These are phyloP conservation scores for Cronartium quercuum DNA, from an alignment of 1,284 basidiomycete species.

Conservation along the genomic window DNA sequence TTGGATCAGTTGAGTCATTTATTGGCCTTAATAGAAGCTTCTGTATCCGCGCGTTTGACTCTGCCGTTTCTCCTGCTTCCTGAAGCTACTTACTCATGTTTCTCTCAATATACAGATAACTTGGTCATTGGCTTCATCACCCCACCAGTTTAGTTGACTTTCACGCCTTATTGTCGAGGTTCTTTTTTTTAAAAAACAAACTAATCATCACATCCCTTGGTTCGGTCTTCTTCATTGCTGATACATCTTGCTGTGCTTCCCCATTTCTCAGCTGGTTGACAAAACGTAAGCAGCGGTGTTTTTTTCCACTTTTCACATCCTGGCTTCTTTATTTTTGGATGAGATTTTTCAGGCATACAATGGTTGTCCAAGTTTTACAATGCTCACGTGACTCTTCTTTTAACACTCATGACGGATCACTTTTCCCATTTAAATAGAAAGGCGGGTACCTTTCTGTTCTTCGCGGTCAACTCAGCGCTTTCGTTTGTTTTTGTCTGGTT, in stretches of 20 bases:
- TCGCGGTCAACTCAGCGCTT: slow-evolving; percentile 34
- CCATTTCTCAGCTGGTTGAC: slow-evolving; percentile 8
- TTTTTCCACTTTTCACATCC: not conserved
- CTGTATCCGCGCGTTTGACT: not conserved
- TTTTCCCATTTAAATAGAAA: not conserved
- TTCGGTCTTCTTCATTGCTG: not conserved
- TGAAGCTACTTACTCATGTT: not conserved
- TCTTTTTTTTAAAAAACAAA: not conserved
- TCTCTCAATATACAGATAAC: slow-evolving; percentile 10
- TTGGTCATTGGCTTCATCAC: slow-evolving; percentile 39
- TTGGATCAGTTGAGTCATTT: slow-evolving; percentile 45
- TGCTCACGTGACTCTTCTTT: not conserved
- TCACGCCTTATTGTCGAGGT: not conserved
- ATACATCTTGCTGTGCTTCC: not conserved
- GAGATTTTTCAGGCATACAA: not conserved
- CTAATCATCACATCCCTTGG: not conserved
- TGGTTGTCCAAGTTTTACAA: not conserved
- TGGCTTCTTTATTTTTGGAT: not conserved
- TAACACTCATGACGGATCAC: not conserved
- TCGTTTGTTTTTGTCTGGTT: slow-evolving; percentile 39
- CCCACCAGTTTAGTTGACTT: slow-evolving; percentile 35
- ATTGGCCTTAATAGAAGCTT: not conserved
- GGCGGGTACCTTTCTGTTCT: slow-evolving; percentile 41
- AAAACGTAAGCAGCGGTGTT: slow-evolving; percentile 23
- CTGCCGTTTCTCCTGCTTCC: not conserved